A percentile compares a stretch with the other conserved stretches of the same genome.
These are phyloP conservation scores for Rhododendron ovatum DNA, from an alignment of 148 eudicot genomes.

Conservation along the genomic window DNA sequence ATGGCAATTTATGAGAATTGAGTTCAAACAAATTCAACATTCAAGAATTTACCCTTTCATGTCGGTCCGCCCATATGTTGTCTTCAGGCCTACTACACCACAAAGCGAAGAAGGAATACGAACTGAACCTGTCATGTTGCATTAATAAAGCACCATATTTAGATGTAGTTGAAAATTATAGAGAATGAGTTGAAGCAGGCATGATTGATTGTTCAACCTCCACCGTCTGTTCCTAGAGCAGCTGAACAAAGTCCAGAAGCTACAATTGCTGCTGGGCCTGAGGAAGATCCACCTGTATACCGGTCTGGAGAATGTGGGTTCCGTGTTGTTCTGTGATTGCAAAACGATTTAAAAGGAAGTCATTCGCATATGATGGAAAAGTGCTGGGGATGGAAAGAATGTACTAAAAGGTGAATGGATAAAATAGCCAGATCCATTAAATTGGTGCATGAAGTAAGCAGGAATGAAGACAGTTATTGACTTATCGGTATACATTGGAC, in stretches of 20 bases:
- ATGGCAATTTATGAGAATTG: background rate
- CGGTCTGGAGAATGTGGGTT: slow-evolving; percentile 90
- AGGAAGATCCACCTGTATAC: slow-evolving; percentile 98
- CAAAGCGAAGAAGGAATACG: slow-evolving; percentile 98
- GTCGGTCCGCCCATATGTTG: slow-evolving; percentile 88
- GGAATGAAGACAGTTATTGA: background rate
- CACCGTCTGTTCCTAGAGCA: slow-evolving; percentile 97
- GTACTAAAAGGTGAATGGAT: background rate
- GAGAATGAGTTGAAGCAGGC: background rate
- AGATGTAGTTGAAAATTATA: background rate
- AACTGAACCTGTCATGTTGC: slow-evolving; percentile 68
- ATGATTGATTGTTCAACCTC: slow-evolving; percentile 54
- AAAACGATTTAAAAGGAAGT: background rate
- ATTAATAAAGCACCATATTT: slow-evolving; percentile 8
- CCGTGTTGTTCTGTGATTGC: slow-evolving; percentile 67
- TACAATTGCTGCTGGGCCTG: slow-evolving; percentile 97
- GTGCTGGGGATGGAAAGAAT: background rate
- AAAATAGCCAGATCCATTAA: background rate
- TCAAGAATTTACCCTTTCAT: slow-evolving; percentile 62
- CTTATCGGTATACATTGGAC: background rate
- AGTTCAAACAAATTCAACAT: slow-evolving; percentile 8
- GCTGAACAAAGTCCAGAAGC: slow-evolving; percentile 95
- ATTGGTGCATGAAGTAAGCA: background rate
- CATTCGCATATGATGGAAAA: background rate
- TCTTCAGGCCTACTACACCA: slow-evolving; percentile 90